These are phyloP conservation scores for Aegilops umbellulata DNA, from an alignment of 176 grass and related monocot species.

Conservation along the genomic window DNA sequence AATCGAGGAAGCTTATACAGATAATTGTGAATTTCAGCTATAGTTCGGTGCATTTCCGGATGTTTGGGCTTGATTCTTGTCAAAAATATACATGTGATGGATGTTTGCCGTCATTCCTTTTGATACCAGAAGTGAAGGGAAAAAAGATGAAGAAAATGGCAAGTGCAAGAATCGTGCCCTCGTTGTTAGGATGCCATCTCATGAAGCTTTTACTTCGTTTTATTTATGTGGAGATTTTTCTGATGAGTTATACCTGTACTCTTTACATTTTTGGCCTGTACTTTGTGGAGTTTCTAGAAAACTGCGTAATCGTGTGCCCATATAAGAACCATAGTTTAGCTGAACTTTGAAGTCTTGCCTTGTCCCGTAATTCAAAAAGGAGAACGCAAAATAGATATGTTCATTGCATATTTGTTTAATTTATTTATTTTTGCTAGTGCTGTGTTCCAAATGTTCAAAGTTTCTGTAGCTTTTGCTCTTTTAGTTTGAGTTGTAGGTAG, in stretches of 20 bases:
- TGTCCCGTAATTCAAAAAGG: constrained; percentile 18
- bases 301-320: constrained; percentile 11
- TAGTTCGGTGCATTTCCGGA: constrained; percentile 22
- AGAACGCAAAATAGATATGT: background rate
- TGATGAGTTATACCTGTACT: constrained; percentile 36
- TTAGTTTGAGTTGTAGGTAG: background rate
- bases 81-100: constrained; percentile 26
- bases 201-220: constrained; percentile 28
- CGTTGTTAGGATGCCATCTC: constrained; percentile 22
- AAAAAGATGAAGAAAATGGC: background rate
- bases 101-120: constrained; percentile 26
- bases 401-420: background rate
- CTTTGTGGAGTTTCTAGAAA: constrained; percentile 32
- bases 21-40: constrained; percentile 31
- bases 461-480: background rate
- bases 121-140: background rate
- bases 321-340: constrained; percentile 35
- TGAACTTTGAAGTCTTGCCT: constrained; percentile 13
- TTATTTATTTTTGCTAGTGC: background rate
- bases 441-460: background rate
- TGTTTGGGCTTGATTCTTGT: constrained; percentile 20
- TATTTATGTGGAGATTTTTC: constrained; percentile 19
- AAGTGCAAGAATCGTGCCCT: constrained; percentile 18
- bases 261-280: constrained; percentile 28
- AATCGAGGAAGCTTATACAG: constrained; percentile 24